A percentile compares a stretch with the other conserved stretches of the same genome.
These are phyloP conservation scores for Boletus reticulatus DNA, from an alignment of 768 basidiomycete genomes.

Conservation along the genomic window DNA sequence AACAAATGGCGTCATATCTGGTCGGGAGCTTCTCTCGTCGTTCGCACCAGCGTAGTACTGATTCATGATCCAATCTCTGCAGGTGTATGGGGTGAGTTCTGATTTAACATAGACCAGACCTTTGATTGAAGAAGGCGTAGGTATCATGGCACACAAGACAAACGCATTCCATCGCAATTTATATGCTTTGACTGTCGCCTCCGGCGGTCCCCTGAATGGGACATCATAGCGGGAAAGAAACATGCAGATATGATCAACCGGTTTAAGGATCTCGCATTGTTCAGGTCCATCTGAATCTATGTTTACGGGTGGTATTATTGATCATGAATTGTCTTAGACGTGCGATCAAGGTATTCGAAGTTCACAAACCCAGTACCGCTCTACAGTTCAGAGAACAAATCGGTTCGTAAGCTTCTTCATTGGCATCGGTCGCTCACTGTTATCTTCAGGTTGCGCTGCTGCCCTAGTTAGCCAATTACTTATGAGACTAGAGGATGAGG, in stretches of 20 bases:
- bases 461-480: conserved; percentile 60
- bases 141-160: conserved; percentile 60
- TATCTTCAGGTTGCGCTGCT: conserved; percentile 47
- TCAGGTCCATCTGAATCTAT: conserved; percentile 46
- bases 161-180: conserved; percentile 58
- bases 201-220: conserved; percentile 64
- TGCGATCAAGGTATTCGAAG: conserved; percentile 69
- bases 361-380: conserved; percentile 39
- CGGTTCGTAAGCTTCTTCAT: conserved; percentile 40
- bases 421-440: conserved; percentile 4
- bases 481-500: conserved; percentile 68
- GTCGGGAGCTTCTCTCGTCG: conserved; percentile 36
- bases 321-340: conserved; percentile 39
- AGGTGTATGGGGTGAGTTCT: conserved; percentile 41
- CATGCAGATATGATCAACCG: conserved; percentile 57
- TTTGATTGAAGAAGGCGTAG: conserved; percentile 31
- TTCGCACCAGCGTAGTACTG: not conserved
- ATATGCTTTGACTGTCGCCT: conserved; percentile 78
- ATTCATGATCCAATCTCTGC: not conserved
- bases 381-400: conserved; percentile 58
- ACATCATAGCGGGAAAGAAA: conserved; percentile 57
- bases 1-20: conserved; percentile 74
- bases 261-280: conserved; percentile 67
- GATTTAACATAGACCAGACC: not conserved
- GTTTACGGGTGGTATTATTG: not conserved